phyloP scores from a whole-genome alignment of 140 eudicot species.

The Oenanthe javanica region DNA sequence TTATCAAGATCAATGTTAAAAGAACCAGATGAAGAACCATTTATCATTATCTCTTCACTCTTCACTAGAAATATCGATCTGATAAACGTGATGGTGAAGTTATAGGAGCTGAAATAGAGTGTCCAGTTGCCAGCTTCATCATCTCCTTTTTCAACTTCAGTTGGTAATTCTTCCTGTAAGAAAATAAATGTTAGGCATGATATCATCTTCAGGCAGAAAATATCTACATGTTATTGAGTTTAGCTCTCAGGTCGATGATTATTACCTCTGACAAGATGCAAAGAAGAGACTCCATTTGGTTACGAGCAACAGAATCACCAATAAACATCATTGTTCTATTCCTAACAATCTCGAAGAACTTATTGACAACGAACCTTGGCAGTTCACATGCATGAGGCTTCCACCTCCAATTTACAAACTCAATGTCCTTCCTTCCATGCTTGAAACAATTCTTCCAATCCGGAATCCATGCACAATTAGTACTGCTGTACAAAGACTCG shows the following conservation, averaged over 20 bases:
- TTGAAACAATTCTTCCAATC: constrained; percentile 7
- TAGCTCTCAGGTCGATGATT: background rate
- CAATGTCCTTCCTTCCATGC: background rate
- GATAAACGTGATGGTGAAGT: constrained; percentile 2
- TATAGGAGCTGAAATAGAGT: constrained; percentile 4
- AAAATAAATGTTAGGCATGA: background rate
- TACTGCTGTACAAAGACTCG: background rate
- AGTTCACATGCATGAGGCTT: background rate
- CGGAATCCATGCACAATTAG: background rate
- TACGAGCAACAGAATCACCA: constrained; percentile 10
- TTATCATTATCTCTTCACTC: constrained; percentile 17
- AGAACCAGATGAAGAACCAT: constrained; percentile 38
- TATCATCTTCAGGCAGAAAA: background rate
- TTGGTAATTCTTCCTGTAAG: background rate
- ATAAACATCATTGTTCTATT: background rate
- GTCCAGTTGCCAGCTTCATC: background rate
- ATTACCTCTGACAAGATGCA: constrained; percentile 7
- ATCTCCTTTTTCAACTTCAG: constrained; percentile 4
- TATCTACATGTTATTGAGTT: background rate
- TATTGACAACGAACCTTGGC: background rate
- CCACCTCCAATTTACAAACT: constrained; percentile 6
- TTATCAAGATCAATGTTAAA: constrained; percentile 47
- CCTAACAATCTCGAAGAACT: background rate
- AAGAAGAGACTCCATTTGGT: constrained; percentile 9
- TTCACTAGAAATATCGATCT: constrained; percentile 1